Evolutionary conservation across 345 rosid species (phyloP).

Genomic region (Hypericum perforatum): DNA sequence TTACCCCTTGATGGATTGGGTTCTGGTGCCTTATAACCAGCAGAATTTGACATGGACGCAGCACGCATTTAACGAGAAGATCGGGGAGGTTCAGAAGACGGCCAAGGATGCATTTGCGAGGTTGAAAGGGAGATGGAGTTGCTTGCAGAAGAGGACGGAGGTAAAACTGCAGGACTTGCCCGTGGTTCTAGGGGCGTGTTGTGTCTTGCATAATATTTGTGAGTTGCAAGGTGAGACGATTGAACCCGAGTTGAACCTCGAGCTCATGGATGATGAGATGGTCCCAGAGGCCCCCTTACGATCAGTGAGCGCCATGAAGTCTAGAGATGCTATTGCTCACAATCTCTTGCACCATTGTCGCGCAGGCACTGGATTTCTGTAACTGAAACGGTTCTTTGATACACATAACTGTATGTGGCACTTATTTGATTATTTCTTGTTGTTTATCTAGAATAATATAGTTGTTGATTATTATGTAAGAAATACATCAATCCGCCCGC

Average conservation of each 20-base stretch:
- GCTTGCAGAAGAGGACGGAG: conserved; percentile 71
- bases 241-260: conserved; percentile 33
- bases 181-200: conserved; percentile 66
- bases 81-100: conserved; percentile 47
- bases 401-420: too few species aligned
- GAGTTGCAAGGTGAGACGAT: conserved; percentile 46
- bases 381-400: not conserved
- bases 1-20: conserved; percentile 68
- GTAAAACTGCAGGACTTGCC: conserved; percentile 74
- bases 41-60: conserved; percentile 76
- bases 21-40: conserved; percentile 66
- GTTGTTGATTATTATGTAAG: too few species aligned
- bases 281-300: conserved; percentile 45
- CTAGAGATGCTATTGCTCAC: conserved; percentile 67
- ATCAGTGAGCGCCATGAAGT: conserved; percentile 43
- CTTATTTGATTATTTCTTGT: too few species aligned
- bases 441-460: too few species aligned
- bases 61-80: conserved; percentile 73
- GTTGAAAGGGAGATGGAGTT: conserved; percentile 70
- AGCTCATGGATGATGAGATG: conserved; percentile 60
- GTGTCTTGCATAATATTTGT: conserved; percentile 71
- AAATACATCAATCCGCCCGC: too few species aligned
- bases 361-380: conserved; percentile 59
- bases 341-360: conserved; percentile 64
- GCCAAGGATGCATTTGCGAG: conserved; percentile 57